Conservation (phyloP, 129 eudicot genomes). For the Centrapalus pauciflorus region DNA sequence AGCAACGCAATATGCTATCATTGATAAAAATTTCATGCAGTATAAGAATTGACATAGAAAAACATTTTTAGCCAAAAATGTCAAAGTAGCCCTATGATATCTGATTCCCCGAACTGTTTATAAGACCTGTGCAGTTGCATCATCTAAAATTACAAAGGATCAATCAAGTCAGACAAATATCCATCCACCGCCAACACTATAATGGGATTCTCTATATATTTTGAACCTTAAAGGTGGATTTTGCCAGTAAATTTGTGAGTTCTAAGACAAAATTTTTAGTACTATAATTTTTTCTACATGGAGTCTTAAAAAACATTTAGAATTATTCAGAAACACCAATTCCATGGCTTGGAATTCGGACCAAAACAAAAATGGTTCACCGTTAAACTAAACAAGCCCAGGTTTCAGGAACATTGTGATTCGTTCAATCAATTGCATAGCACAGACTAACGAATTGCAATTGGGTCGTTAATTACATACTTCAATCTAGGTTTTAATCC, state of each 20-base stretch:
- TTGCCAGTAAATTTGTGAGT: not conserved
- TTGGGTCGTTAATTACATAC: not conserved
- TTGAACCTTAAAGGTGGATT: not conserved
- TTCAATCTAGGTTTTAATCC: not conserved
- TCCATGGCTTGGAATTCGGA: not conserved
- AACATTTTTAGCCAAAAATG: not conserved
- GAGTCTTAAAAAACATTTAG: not conserved
- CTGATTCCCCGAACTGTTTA: not conserved
- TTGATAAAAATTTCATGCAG: not conserved
- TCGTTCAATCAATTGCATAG: not conserved
- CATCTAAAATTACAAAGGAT: not conserved
- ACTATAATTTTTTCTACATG: not conserved
- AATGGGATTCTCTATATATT: not conserved
- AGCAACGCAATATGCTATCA: not conserved
- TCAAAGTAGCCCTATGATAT: not conserved
- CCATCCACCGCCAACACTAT: too few species aligned
- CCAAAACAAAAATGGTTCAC: not conserved
- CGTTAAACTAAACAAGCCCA: constrained; percentile 5
- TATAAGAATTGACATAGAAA: not conserved
- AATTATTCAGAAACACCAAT: not conserved
- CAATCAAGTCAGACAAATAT: not conserved
- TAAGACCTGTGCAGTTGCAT: not conserved
- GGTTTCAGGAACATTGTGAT: not conserved
- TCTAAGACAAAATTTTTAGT: not conserved
- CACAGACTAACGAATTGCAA: not conserved